These are phyloP conservation scores for Boletus tylopilopsis DNA, from an alignment of 768 basidiomycete species.

Conservation along the genomic window DNA sequence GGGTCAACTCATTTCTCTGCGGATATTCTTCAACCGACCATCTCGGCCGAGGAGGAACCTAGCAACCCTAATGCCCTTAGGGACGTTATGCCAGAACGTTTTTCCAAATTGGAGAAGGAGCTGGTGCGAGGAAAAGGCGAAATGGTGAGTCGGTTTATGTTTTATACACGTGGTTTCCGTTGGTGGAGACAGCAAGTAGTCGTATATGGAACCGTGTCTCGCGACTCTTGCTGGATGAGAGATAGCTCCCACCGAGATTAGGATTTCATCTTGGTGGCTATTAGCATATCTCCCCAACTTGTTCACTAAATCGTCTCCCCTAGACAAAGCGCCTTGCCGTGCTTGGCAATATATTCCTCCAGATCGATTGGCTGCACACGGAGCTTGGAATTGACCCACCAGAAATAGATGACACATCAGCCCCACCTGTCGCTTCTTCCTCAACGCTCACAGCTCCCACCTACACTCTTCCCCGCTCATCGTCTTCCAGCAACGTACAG, in stretches of 20 bases:
- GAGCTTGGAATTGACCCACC: constrained; percentile 77
- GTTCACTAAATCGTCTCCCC: constrained; percentile 1
- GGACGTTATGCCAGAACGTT: constrained; percentile 79
- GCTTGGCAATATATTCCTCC: constrained; percentile 59
- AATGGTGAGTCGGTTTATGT: constrained; percentile 51
- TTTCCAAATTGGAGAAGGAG: constrained; percentile 79
- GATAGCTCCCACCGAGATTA: not conserved
- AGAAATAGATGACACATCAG: constrained; percentile 43
- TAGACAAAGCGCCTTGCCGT: constrained; percentile 67
- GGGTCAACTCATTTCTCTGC: constrained; percentile 54
- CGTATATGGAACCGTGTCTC: not conserved
- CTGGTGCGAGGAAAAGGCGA: constrained; percentile 83
- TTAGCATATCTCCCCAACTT: not conserved
- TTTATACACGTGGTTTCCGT: not conserved
- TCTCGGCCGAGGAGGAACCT: constrained; percentile 40
- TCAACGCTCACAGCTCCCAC: constrained; percentile 36
- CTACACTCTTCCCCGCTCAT: constrained; percentile 44
- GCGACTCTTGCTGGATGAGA: not conserved
- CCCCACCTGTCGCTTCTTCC: constrained; percentile 29
- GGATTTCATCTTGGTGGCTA: not conserved
- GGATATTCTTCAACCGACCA: constrained; percentile 51
- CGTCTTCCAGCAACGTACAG: constrained; percentile 29
- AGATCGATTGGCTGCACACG: constrained; percentile 78
- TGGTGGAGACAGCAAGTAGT: not conserved
- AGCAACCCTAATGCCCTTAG: constrained; percentile 41